These are phyloP conservation scores for Forsythia suspensa DNA, from an alignment of 257 asterid species.

Conservation along the genomic window DNA sequence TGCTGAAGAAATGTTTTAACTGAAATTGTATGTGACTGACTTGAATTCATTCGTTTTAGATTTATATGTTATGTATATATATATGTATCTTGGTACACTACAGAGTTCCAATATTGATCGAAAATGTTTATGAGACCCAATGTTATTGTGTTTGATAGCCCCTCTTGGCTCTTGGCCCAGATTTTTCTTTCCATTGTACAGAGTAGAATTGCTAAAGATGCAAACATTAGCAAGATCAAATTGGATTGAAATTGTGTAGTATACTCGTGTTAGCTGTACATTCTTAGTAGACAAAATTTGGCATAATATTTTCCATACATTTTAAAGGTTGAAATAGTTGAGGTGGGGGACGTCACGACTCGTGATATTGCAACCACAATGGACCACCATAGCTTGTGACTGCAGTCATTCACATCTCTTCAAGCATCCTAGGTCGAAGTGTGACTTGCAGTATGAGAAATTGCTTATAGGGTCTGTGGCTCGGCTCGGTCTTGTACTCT, in stretches of 20 bases:
- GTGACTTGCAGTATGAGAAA: not conserved
- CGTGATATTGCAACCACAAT: no score
- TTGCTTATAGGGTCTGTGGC: no score
- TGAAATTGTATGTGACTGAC: not conserved
- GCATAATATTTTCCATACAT: no score
- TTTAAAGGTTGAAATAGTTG: no score
- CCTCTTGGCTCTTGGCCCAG: not conserved
- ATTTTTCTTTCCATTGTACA: not conserved
- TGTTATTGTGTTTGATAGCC: not conserved
- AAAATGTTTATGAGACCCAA: not conserved
- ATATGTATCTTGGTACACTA: not conserved
- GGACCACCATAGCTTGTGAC: no score
- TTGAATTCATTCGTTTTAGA: not conserved
- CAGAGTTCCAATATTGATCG: not conserved
- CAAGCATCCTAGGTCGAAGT: not conserved
- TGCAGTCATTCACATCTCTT: no score
- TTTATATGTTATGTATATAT: not conserved
- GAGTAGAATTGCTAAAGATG: not conserved
- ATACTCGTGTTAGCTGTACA: no score
- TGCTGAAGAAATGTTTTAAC: constrained; percentile 15
- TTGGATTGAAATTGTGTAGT: not conserved
- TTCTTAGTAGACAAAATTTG: no score
- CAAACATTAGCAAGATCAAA: not conserved
- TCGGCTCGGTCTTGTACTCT: not conserved
- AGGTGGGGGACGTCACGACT: no score